Percentiles rank a stretch among this genome's conserved stretches.
These are phyloP conservation scores for Acer campestre DNA, from an alignment of 345 rosid genomes.

Conservation along the genomic window DNA sequence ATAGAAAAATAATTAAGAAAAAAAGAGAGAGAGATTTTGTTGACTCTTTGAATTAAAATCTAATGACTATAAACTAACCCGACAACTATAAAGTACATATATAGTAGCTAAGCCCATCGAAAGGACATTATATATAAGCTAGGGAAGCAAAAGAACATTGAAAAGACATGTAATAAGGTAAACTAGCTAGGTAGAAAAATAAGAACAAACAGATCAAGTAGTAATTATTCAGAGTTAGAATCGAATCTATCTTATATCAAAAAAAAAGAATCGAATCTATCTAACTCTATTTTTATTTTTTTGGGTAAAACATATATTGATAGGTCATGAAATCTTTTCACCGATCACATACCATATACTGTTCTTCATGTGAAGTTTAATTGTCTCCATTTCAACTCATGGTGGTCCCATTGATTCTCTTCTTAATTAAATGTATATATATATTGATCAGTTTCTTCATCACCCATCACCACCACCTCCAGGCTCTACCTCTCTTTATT, in stretches of 20 bases:
- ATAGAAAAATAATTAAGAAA: no score
- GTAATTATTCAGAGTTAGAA: neutral
- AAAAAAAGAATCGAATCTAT: neutral
- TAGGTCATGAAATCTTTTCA: neutral
- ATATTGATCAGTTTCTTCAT: neutral
- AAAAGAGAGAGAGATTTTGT: no score
- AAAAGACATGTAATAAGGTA: neutral
- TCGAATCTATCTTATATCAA: neutral
- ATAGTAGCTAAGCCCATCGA: no score
- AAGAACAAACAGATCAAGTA: neutral
- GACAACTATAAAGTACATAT: no score
- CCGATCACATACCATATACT: neutral
- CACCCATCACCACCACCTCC: neutral
- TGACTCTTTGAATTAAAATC: no score
- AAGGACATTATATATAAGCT: no score
- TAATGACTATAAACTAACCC: no score
- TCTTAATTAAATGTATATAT: neutral
- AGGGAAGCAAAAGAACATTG: neutral
- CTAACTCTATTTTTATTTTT: neutral
- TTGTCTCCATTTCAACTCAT: slow-evolving; percentile 21
- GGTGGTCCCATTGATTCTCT: neutral
- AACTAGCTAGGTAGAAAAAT: no score
- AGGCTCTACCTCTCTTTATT: no score
- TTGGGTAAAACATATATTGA: neutral
- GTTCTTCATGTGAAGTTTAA: slow-evolving; percentile 29